Evolutionary conservation across 495 filamentous ascomycete species (phyloP), one percentile per base, ranked within the genome.

Genomic region (Trichoderma erinaceum): DNA sequence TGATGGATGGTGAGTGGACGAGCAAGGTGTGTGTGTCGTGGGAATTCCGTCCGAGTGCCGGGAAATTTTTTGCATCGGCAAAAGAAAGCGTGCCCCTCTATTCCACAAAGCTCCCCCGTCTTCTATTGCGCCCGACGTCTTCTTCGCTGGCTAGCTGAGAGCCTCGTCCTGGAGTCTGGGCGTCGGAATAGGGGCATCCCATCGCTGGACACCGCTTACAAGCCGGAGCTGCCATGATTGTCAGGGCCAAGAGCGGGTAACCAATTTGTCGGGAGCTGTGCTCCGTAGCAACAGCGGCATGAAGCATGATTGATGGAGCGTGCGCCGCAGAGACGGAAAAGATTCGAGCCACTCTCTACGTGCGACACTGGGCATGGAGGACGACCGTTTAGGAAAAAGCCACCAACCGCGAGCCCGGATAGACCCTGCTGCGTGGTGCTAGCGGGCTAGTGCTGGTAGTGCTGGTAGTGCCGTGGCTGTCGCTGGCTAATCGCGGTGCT

Each of bases 21-120:
- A 61, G 56, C 56, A 61, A 61, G 56, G 56, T 61, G 56, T 61
- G 50, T 46, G 56, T 32, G 56, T 61, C 56, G 56, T 61, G 56
- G 56, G 23, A 29, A 61, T 35, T 35, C 27, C 56, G 27, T 61
- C 56, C 56, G 56, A 61, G 29, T 61, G 56, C 56, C 56, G 56
- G 56, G 56, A 61, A 61, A 61, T 61, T 61, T 61, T 61, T 61
- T 61, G 56, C 56, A 61, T 61, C 56, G 56, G 56, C 56, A 61
- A 5, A 61, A 7, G 27, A 32, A 61, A 32, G 12, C 11, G 25
- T 15, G 56, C 56, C 56, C 56, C 56, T 32, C 27, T 61, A 16
- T 12, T 12, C 1, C 18, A 8, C n/a, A 58, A 23, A 58, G n/a
- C 11, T 21, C 8, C 21, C n/a, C 48, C n/a, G 48, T 23, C n/a